A percentile compares a stretch with the other conserved stretches of the same genome.
Evolutionary conservation across 305 asterid genomes (phyloP).

Genomic region (Ruellia speciosa): DNA sequence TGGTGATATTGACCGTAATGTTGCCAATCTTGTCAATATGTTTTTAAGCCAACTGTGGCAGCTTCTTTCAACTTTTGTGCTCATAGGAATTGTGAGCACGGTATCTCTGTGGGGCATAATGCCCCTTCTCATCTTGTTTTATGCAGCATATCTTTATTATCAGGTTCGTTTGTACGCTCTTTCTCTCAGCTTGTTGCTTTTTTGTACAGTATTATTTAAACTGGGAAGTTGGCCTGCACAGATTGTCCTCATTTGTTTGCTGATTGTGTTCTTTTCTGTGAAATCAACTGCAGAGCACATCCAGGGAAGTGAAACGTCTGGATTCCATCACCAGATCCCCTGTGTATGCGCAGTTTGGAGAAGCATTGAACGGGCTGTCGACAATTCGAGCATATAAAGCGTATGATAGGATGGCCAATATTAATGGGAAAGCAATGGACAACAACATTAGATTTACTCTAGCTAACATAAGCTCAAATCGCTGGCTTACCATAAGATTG

Average conservation of each 20-base stretch:
- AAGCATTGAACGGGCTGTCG: conserved; percentile 82
- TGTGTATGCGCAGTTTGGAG: conserved; percentile 94
- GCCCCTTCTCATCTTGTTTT: conserved; percentile 79
- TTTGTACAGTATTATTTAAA: not conserved
- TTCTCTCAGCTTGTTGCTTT: conserved; percentile 10
- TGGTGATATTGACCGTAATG: conserved; percentile 78
- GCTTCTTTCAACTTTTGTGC: conserved; percentile 71
- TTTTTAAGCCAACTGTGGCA: conserved; percentile 70
- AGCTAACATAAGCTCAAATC: conserved; percentile 65
- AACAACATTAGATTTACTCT: conserved; percentile 78
- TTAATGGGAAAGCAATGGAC: conserved; percentile 85
- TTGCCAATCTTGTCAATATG: conserved; percentile 42
- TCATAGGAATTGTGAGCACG: conserved; percentile 70
- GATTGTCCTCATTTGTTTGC: not conserved
- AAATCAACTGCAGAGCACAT: conserved; percentile 70
- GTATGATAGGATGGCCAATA: conserved; percentile 69
- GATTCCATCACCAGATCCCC: conserved; percentile 94
- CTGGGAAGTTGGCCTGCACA: not conserved
- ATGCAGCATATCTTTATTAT: conserved; percentile 69
- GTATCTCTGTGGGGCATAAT: conserved; percentile 77
- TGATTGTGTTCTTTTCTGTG: not conserved
- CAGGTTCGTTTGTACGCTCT: conserved; percentile 44
- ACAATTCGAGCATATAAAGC: conserved; percentile 95
- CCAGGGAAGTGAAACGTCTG: conserved; percentile 92
- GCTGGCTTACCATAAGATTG: conserved; percentile 84